Percentiles rank a stretch among this genome's conserved stretches.
Evolutionary conservation across 805 yeast genomes (phyloP).

Genomic region (Candida ponderosae): DNA sequence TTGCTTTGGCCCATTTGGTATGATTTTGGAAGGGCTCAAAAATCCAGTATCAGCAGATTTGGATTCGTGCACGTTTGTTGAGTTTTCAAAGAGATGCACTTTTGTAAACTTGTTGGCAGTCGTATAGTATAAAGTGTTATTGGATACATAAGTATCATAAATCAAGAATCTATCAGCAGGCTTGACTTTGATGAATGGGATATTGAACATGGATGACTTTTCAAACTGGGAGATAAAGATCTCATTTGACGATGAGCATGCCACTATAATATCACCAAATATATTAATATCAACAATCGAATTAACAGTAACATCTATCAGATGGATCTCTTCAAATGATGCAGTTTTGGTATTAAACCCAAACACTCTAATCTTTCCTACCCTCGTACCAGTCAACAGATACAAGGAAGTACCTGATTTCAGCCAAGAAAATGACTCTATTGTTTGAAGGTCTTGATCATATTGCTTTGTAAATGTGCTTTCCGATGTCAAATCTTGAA

Average conservation of each 20-base stretch:
- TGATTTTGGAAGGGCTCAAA: constrained; percentile 6
- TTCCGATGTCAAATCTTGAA: constrained; percentile 8
- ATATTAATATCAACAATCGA: constrained; percentile 9
- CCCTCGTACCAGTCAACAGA: constrained; percentile 11
- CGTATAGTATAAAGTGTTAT: constrained; percentile 2
- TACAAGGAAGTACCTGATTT: constrained; percentile 1
- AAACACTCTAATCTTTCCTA: constrained; percentile 9
- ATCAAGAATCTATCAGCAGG: constrained; percentile 8
- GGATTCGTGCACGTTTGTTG: background rate
- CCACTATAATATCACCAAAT: constrained; percentile 1
- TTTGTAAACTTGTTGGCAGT: constrained; percentile 6
- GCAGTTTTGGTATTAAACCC: background rate
- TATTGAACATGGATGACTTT: background rate
- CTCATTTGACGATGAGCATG: constrained; percentile 13
- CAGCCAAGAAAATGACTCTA: constrained; percentile 14
- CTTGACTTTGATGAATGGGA: background rate
- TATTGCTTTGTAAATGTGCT: constrained; percentile 3
- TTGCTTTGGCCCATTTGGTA: constrained; percentile 3
- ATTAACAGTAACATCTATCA: background rate
- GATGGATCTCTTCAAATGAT: background rate
- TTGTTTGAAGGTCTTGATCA: constrained; percentile 9
- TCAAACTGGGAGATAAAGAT: constrained; percentile 3
- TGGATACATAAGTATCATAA: constrained; percentile 8
- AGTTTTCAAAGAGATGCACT: constrained; percentile 1
- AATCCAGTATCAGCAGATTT: constrained; percentile 3